These are phyloP conservation scores for Waltergamsia citrina DNA, from an alignment of 2,329 filamentous ascomycete genomes.

Conservation along the genomic window DNA sequence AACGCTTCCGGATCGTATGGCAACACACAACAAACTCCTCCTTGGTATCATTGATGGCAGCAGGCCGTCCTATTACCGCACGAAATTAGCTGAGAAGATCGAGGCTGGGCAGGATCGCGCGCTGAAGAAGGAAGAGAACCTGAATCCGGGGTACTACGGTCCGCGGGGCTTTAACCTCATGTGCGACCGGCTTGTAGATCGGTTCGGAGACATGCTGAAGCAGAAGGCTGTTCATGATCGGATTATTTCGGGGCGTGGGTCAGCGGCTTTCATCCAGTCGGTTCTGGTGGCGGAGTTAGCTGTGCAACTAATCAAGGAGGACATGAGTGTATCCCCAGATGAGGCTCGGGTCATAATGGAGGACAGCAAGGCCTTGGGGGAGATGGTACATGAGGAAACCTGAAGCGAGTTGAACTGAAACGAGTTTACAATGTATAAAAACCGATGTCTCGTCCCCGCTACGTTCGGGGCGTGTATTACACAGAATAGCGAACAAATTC, in stretches of 20 bases:
- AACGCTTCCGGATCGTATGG: conserved; percentile 47
- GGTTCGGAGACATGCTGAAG: conserved; percentile 51
- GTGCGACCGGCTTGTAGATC: conserved; percentile 56
- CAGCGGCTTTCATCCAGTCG: conserved; percentile 59
- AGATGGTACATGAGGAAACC: conserved; percentile 55
- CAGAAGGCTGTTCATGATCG: conserved; percentile 52
- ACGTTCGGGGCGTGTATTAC: too few relatives aligned
- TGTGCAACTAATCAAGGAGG: conserved; percentile 44
- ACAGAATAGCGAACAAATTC: too few relatives aligned
- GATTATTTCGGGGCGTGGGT: conserved; percentile 56
- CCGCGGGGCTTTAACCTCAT: conserved; percentile 62
- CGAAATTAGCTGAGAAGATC: conserved; percentile 43
- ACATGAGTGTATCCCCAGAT: conserved; percentile 33
- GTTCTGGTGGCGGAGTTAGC: conserved; percentile 69
- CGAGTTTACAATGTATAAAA: too few relatives aligned
- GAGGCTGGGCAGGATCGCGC: conserved; percentile 49
- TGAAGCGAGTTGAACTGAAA: conserved; percentile 11
- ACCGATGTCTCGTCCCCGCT: too few relatives aligned
- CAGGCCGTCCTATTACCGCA: conserved; percentile 49
- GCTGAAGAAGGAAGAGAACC: conserved; percentile 46
- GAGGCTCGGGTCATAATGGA: conserved; percentile 47
- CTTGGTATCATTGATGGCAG: conserved; percentile 48
- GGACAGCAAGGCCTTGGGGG: conserved; percentile 58
- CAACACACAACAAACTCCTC: conserved; percentile 44
- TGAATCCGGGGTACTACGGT: conserved; percentile 78